A percentile compares a stretch with the other conserved stretches of the same genome.
phyloP scores from a whole-genome alignment of 306 rosid genomes.

The Parietaria judaica region DNA sequence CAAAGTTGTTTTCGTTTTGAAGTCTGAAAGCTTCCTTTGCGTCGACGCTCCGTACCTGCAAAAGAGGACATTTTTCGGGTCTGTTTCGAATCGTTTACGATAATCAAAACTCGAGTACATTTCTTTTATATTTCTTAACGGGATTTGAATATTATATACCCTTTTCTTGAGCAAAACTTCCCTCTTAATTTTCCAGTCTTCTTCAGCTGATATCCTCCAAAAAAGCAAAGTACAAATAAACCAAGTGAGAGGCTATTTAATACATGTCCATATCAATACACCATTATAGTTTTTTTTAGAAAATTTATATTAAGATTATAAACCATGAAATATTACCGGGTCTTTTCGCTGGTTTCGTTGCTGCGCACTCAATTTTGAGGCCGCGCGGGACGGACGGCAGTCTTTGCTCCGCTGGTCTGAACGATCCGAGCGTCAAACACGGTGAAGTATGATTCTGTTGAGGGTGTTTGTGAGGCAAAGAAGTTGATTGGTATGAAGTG shows the following conservation, averaged over 20 bases:
- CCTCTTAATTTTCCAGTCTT: constrained; percentile 91
- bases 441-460: constrained; percentile 32
- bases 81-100: too few species aligned
- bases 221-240: constrained; percentile 19
- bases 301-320: neutral
- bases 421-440: constrained; percentile 31
- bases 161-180: constrained; percentile 59
- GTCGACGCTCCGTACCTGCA: constrained; percentile 90
- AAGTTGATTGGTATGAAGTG: constrained; percentile 44
- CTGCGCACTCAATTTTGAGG: constrained; percentile 50
- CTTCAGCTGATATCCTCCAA: constrained; percentile 74
- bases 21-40: constrained; percentile 89
- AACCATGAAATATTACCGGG: constrained; percentile 49
- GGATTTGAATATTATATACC: constrained; percentile 24
- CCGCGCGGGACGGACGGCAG: constrained; percentile 25
- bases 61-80: neutral
- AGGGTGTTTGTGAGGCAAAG: constrained; percentile 39
- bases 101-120: neutral
- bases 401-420: constrained; percentile 24
- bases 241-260: constrained; percentile 12
- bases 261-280: neutral
- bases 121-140: neutral
- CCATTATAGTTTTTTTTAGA: neutral
- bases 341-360: constrained; percentile 74
- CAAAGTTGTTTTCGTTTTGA: constrained; percentile 88